A percentile compares a stretch with the other conserved stretches of the same genome.
phyloP scores from a whole-genome alignment of 192 early-diverging fungal species.

The Podila horticola region DNA sequence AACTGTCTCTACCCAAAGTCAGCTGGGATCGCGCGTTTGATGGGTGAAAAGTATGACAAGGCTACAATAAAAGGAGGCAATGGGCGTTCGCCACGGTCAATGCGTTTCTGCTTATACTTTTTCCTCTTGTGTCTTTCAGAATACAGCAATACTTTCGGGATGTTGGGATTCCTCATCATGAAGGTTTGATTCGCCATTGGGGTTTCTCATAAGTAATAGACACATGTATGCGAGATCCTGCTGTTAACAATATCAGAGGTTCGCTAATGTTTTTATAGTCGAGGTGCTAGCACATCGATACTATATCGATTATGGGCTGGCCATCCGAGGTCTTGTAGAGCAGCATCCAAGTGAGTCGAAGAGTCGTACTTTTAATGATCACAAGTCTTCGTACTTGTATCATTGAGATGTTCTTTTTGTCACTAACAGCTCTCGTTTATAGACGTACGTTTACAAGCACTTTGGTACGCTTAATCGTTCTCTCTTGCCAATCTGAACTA shows the following conservation, averaged over 20 bases:
- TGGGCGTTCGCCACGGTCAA: not conserved
- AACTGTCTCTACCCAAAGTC: slow-evolving; percentile 77
- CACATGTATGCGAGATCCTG: too few relatives aligned
- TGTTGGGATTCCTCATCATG: slow-evolving; percentile 66
- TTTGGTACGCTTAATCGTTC: too few relatives aligned
- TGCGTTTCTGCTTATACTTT: not conserved
- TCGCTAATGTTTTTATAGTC: slow-evolving; percentile 15
- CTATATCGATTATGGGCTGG: slow-evolving; percentile 76
- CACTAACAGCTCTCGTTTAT: not conserved
- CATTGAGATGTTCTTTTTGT: not conserved
- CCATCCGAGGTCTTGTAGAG: slow-evolving; percentile 74
- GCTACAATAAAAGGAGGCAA: not conserved
- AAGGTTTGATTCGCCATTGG: slow-evolving; percentile 30
- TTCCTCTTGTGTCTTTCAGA: slow-evolving; percentile 6
- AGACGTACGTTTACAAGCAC: not conserved
- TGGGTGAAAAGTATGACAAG: slow-evolving; percentile 57
- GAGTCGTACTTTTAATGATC: not conserved
- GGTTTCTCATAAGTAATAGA: not conserved
- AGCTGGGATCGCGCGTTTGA: slow-evolving; percentile 61
- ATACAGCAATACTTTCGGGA: slow-evolving; percentile 70
- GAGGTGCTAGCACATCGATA: slow-evolving; percentile 65
- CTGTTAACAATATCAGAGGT: not conserved
- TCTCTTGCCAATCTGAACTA: too few relatives aligned
- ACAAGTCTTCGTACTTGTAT: not conserved
- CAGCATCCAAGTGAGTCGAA: slow-evolving; percentile 59